Evolutionary conservation across 2,329 filamentous ascomycete species (phyloP), one percentile per base, ranked within the genome.

Genomic region (Aspergillus vadensis): DNA sequence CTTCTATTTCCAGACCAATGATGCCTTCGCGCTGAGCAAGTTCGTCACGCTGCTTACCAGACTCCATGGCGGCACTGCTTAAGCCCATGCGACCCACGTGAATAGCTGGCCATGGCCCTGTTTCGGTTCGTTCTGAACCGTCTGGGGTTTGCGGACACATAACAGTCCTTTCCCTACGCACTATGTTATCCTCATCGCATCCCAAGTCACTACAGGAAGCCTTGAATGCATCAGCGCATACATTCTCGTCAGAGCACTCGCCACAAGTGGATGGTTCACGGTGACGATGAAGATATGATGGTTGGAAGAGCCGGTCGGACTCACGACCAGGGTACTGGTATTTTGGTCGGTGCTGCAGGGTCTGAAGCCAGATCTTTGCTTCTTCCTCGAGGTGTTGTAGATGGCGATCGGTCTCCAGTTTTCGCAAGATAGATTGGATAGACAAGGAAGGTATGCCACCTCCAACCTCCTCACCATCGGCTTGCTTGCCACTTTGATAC

Each of bases 401-500:
- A 23, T 44, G 19, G 14, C 14, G 4, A 1, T 44, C 19, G 14
- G 12, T 44, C 19, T 23, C 41, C 41, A 44, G 19, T 12, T 44
- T 44, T 44, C 41, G 17, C 19, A 44, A 8, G 6, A 44, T 14
- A 9, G 41, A 14, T 4, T 44, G 19, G 19, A 44, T 21, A 5
- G 19, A 2, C 12, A 10, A 21, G 41, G 17, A 2, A 44, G 41
- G 41, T 14, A 44, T 6, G 10, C 17, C 19, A 1, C 19, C 17
- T 5, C 50, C 43, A 12, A 50, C n/a, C 3, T 25, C 48, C 38
- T 38, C 48, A 27, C 67, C 59, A 0, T 63, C 9, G 3, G 47
- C 57, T 30, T 60, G 52, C 50, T 70, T 72, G 9, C 44, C 55
- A 9, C 64, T 55, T 0, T 63, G 58, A 51, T 70, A 70, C 41